Percentiles rank a stretch among this genome's conserved stretches.
These are phyloP conservation scores for Fusarium sp. DNA, from an alignment of 2,329 filamentous ascomycete genomes.

Conservation along the genomic window DNA sequence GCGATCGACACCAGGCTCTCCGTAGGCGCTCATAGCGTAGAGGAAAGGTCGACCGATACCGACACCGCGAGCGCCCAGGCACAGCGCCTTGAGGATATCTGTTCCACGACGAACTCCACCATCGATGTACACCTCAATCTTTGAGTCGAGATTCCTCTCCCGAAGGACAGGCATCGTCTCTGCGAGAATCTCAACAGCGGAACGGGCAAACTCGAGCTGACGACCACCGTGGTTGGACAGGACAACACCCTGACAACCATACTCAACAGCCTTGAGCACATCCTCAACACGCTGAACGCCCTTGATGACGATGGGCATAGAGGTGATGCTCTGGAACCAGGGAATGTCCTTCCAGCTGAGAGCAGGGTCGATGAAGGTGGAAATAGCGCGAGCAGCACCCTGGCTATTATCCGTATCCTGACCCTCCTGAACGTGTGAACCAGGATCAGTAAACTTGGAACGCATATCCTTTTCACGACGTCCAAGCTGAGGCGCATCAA, in stretches of 20 bases:
- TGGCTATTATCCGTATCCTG: slow-evolving; percentile 85
- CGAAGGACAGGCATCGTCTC: slow-evolving; percentile 92
- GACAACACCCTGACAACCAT: slow-evolving; percentile 87
- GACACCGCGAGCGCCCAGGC: slow-evolving; percentile 89
- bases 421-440: slow-evolving; percentile 83
- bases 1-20: slow-evolving; percentile 84
- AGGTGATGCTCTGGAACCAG: slow-evolving; percentile 91
- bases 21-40: slow-evolving; percentile 95
- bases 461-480: slow-evolving; percentile 98
- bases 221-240: slow-evolving; percentile 96
- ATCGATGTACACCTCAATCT: slow-evolving; percentile 90
- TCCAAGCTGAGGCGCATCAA: slow-evolving; percentile 95
- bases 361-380: slow-evolving; percentile 94
- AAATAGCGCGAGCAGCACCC: slow-evolving; percentile 94
- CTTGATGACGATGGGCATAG: slow-evolving; percentile 96
- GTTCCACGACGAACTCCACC: slow-evolving; percentile 90
- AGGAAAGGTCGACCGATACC: slow-evolving; percentile 95
- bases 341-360: slow-evolving; percentile 93
- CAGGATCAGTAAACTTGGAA: slow-evolving; percentile 85
- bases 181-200: slow-evolving; percentile 88
- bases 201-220: slow-evolving; percentile 91
- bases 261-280: slow-evolving; percentile 85
- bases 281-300: slow-evolving; percentile 97
- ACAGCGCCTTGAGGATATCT: slow-evolving; percentile 95
- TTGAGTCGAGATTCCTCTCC: slow-evolving; percentile 76